These are phyloP conservation scores for Plasmodium gaboni DNA, from an alignment of 169 alveolate genomes.

Conservation along the genomic window DNA sequence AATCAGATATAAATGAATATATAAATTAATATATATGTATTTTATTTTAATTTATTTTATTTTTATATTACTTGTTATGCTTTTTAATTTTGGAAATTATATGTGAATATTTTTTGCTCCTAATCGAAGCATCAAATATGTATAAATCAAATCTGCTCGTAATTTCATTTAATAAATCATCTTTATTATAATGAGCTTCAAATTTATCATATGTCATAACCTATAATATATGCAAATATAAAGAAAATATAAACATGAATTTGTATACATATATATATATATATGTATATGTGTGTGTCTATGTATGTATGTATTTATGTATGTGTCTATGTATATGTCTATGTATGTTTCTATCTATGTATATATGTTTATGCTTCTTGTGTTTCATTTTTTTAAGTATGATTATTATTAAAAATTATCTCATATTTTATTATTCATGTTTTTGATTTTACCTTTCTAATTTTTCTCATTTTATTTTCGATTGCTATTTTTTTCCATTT, in stretches of 20 bases:
- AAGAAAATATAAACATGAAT: background rate
- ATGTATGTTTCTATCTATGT: background rate
- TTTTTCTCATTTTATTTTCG: slow-evolving; percentile 50
- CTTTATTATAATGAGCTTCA: slow-evolving; percentile 43
- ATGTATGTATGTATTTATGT: background rate
- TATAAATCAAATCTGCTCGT: slow-evolving; percentile 30
- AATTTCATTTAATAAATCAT: slow-evolving; percentile 34
- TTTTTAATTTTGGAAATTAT: slow-evolving; percentile 62
- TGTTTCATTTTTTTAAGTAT: background rate
- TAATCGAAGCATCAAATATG: slow-evolving; percentile 49
- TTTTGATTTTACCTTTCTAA: slow-evolving; percentile 41
- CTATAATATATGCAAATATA: background rate
- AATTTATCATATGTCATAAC: slow-evolving; percentile 65
- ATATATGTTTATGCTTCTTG: background rate
- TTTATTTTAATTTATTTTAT: background rate
- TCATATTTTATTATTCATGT: background rate
- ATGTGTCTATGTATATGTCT: too few relatives aligned
- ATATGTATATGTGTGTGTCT: background rate
- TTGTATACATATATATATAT: slow-evolving; percentile 1
- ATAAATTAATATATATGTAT: too few relatives aligned
- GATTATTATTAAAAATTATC: too few relatives aligned
- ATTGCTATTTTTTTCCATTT: slow-evolving; percentile 63
- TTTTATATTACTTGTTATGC: slow-evolving; percentile 36
- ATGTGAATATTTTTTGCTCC: slow-evolving; percentile 40
- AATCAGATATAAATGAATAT: too few relatives aligned